Evolutionary conservation across 306 rosid genomes (phyloP).

Genomic region (Fragaria nilgerrensis): DNA sequence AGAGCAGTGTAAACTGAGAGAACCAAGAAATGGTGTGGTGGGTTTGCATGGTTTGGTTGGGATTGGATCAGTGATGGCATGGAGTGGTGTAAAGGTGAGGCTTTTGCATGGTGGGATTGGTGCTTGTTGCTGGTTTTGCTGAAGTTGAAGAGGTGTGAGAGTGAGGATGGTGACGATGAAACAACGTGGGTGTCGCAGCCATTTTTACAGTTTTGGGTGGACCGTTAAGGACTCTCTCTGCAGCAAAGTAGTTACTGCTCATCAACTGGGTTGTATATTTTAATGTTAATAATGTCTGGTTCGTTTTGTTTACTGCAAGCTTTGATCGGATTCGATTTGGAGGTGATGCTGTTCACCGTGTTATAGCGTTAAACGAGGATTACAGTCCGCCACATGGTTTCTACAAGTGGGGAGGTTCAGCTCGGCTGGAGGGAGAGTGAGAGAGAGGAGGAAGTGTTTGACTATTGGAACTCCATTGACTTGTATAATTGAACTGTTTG

Average conservation of each 20-base stretch:
- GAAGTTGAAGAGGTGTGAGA: constrained; percentile 33
- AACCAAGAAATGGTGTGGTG: constrained; percentile 24
- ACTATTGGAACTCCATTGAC: not conserved
- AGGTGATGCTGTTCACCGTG: constrained; percentile 1
- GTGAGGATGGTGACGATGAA: constrained; percentile 52
- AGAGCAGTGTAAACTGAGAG: constrained; percentile 10
- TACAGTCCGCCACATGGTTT: constrained; percentile 4
- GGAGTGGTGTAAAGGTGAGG: constrained; percentile 42
- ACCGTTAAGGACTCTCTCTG: constrained; percentile 32
- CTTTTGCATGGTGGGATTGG: constrained; percentile 41
- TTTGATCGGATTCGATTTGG: not conserved
- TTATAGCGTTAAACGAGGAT: constrained; percentile 6
- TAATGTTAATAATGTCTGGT: constrained; percentile 2
- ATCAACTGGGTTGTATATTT: not conserved
- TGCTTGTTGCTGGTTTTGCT: constrained; percentile 14
- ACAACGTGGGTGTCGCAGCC: constrained; percentile 65
- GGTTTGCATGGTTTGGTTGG: constrained; percentile 53
- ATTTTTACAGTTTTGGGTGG: constrained; percentile 42
- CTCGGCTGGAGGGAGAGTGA: not conserved
- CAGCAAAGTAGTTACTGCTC: constrained; percentile 25
- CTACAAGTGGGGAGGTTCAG: not conserved
- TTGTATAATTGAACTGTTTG: not conserved
- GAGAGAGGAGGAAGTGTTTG: not conserved
- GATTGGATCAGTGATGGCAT: constrained; percentile 25
- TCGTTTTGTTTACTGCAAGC: not conserved